Conservation (phyloP, 192 early-diverging fungal genomes). For the Podila epigama region DNA sequence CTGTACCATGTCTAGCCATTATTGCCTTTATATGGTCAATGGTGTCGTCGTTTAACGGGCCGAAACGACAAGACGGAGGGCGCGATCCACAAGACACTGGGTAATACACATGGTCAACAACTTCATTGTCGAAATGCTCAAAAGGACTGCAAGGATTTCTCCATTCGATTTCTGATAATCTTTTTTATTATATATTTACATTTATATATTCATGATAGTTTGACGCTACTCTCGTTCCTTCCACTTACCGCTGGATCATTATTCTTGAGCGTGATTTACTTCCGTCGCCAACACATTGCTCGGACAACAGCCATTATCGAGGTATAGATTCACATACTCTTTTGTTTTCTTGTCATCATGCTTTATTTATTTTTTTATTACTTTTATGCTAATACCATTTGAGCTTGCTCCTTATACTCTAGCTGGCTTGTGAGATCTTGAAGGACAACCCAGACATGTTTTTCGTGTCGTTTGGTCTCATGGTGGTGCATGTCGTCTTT, state of each 20-base stretch:
- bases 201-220: not conserved
- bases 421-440: slow-evolving; percentile 78
- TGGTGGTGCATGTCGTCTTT: slow-evolving; percentile 67
- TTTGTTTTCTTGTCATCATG: not conserved
- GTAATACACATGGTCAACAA: not conserved
- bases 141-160: too few relatives aligned
- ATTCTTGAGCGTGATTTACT: slow-evolving; percentile 49
- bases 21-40: slow-evolving; percentile 62
- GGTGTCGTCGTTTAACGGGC: slow-evolving; percentile 53
- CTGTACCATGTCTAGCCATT: slow-evolving; percentile 51
- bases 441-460: slow-evolving; percentile 75
- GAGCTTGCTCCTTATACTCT: not conserved
- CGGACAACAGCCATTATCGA: slow-evolving; percentile 64
- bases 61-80: slow-evolving; percentile 32
- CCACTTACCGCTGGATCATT: slow-evolving; percentile 53
- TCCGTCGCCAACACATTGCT: slow-evolving; percentile 50
- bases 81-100: slow-evolving; percentile 54
- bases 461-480: slow-evolving; percentile 63
- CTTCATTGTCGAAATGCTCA: too few relatives aligned
- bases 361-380: not conserved
- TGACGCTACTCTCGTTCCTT: slow-evolving; percentile 58
- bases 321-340: slow-evolving; percentile 14
- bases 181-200: too few relatives aligned
- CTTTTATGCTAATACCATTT: too few relatives aligned
- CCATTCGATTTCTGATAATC: too few relatives aligned